Evolutionary conservation across 305 asterid species (phyloP), one percentile per base, ranked within the genome.

Genomic region (Andrographis paniculata): DNA sequence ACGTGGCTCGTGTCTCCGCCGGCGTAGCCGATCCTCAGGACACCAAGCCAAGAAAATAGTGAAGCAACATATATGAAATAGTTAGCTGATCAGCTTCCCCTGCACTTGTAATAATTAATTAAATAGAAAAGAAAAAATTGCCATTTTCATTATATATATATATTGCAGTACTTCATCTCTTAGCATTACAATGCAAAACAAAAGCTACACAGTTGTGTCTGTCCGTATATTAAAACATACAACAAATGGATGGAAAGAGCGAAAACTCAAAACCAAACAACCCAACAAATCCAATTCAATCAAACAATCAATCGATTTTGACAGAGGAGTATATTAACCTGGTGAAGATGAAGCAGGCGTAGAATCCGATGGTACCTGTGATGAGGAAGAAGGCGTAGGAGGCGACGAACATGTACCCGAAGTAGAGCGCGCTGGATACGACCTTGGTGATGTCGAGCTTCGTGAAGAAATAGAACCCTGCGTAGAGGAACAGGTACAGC

Each of bases 351-450:
- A 83, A 79, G 59, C 91, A 83, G 0, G 94, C 84, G 17, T 66
- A 77, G 72, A 83, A 83, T 33, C 94, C 94, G 5, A 79, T 79
- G 12, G 94, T 73, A 12, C 94, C 95, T 4, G 89, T 76, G 58
- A 80, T 59, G 61, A 81, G 84, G 20, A 84, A 84, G 75, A 84
- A 84, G 6, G 89, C 84, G 49, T 76, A 78, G 0, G 95, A 78
- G 21, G 78, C 95, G 16, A 81, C 78, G 52, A 81, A 67, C 95
- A 81, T 84, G 70, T 84, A 84, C 49, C 95, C 95, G n/a, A 84
- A 84, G 45, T 80, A 84, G 51, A 84, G 60, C 27, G 74, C 64
- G 2, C 89, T 93, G 0, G 95, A 80, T 2, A 80, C 82, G 1
- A 79, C 82, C 48, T 84, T 84, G 20, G 95, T 80, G 40, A 84